Base-by-base conservation (phyloP, 2,329 filamentous ascomycete genomes). In the Diaporthe nobilis region DNA sequence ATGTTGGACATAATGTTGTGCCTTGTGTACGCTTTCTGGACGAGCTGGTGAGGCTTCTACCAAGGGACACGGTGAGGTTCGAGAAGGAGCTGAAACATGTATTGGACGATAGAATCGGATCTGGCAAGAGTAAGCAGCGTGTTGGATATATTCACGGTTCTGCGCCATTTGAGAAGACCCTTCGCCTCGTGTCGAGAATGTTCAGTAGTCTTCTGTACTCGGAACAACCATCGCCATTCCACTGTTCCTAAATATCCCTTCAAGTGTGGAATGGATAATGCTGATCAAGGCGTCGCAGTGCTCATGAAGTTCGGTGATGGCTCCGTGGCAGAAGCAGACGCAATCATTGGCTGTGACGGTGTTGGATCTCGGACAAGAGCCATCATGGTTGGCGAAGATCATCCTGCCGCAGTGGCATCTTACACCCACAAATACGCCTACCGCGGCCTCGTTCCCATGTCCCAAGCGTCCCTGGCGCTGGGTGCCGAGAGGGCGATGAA, bases 391-490 rank as follows among this genome's bases (percentile, higher is more conserved):
- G 88, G 87, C 1, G 78, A 83, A 42, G 77, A 80, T 78, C 85
- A 65, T 80, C 85, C 71, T 77, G 86, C 44, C 71, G 86, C 75
- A 77, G 90, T n/a, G 80, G 86, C 81, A 31, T 80, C 79, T 1
- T 93, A 91, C 78, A 88, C 86, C 0, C 86, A 88, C 39, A 90
- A 90, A 78, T 90, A 90, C 80, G 90, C 88, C 1, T 92, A 92
- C 79, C 85, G 92, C 28, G 83, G 82, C 15, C 76, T 84, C 42
- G 79, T 85, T 22, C 83, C 83, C 0, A 92, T 93, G 87, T 83
- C 87, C 1, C 84, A 88, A 57, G 90, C 91, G 0, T 81, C 87
- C 0, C 82, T 85, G 25, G 84, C 87, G 4, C 78, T 93, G 17
- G 91, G 90, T 49, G 78, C 78, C 10, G 81, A 83, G 61, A 78